Conservation (phyloP, 768 basidiomycete genomes). For the Pulveroboletus sp. region DNA sequence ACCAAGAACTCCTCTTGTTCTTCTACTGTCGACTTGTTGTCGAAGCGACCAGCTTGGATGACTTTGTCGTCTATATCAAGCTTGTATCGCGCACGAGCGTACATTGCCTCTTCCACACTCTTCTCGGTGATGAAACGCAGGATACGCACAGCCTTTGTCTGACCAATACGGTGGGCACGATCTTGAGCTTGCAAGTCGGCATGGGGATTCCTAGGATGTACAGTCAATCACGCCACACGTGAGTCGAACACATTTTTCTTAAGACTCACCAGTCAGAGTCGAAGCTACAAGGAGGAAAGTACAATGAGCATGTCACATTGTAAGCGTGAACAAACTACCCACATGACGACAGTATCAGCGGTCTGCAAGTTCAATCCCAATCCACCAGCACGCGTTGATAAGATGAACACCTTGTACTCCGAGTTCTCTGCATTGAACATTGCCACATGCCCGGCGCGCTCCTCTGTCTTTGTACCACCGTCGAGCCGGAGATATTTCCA, state of each 20-base stretch:
- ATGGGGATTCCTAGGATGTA: slow-evolving; percentile 80
- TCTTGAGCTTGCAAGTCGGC: slow-evolving; percentile 99
- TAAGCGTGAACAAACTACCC: slow-evolving; percentile 27
- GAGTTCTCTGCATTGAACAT: slow-evolving; percentile 87
- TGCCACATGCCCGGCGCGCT: slow-evolving; percentile 82
- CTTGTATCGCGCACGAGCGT: slow-evolving; percentile 91
- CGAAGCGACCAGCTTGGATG: slow-evolving; percentile 98
- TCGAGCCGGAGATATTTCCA: slow-evolving; percentile 92
- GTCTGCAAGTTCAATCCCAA: slow-evolving; percentile 93
- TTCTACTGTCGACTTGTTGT: slow-evolving; percentile 96
- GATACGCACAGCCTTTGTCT: slow-evolving; percentile 96
- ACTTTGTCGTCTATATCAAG: slow-evolving; percentile 99
- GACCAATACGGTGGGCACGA: slow-evolving; percentile 99
- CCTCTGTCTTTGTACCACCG: slow-evolving; percentile 94
- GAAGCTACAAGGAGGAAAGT: slow-evolving; percentile 42
- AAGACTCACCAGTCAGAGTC: slow-evolving; percentile 63
- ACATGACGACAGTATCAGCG: slow-evolving; percentile 96
- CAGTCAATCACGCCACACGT: not conserved
- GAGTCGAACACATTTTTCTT: not conserved
- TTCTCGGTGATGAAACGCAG: slow-evolving; percentile 96
- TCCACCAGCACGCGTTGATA: slow-evolving; percentile 92
- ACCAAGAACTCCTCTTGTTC: slow-evolving; percentile 96
- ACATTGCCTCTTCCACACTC: slow-evolving; percentile 98
- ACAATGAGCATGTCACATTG: slow-evolving; percentile 5
- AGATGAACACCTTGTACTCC: slow-evolving; percentile 85